phyloP scores from a whole-genome alignment of 2,329 filamentous ascomycete species.

The Fusarium continuum region DNA sequence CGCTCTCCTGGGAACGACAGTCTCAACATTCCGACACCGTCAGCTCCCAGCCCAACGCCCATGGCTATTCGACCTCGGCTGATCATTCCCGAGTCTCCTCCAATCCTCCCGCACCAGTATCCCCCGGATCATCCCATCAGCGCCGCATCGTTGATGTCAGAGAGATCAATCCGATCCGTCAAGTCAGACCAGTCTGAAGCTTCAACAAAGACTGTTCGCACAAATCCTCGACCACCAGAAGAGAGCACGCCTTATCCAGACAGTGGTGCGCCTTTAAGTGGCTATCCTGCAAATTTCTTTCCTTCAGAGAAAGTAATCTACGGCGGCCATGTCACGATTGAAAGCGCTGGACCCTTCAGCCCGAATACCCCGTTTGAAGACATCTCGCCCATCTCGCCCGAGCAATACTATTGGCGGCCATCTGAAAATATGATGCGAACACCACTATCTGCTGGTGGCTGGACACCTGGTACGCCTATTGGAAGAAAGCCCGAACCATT shows the following conservation, averaged over 20 bases:
- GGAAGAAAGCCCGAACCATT: slow-evolving; percentile 35
- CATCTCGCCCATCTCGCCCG: slow-evolving; percentile 26
- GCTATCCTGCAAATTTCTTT: slow-evolving; percentile 31
- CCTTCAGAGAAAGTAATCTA: slow-evolving; percentile 28
- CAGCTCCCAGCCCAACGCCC: slow-evolving; percentile 48
- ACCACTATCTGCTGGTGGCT: slow-evolving; percentile 8
- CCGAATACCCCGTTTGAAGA: slow-evolving; percentile 36
- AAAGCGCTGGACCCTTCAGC: slow-evolving; percentile 8
- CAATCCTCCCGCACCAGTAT: slow-evolving; percentile 6
- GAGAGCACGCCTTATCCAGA: slow-evolving; percentile 46
- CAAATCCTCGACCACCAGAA: slow-evolving; percentile 44
- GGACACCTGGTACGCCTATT: slow-evolving; percentile 24
- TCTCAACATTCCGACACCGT: slow-evolving; percentile 44
- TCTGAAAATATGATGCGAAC: slow-evolving; percentile 24
- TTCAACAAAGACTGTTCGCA: slow-evolving; percentile 36
- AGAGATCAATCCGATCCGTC: slow-evolving; percentile 33
- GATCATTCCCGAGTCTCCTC: slow-evolving; percentile 40
- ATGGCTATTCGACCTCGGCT: slow-evolving; percentile 43
- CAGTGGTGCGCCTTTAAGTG: slow-evolving; percentile 32
- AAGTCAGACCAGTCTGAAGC: slow-evolving; percentile 35
- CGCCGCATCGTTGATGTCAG: slow-evolving; percentile 35
- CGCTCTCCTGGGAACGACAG: background rate
- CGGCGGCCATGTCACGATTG: slow-evolving; percentile 32
- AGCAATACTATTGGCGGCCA: slow-evolving; percentile 33
- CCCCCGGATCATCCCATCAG: slow-evolving; percentile 14